Conservation (phyloP, 495 filamentous ascomycete genomes). For the Aspergillus kassunensis region DNA sequence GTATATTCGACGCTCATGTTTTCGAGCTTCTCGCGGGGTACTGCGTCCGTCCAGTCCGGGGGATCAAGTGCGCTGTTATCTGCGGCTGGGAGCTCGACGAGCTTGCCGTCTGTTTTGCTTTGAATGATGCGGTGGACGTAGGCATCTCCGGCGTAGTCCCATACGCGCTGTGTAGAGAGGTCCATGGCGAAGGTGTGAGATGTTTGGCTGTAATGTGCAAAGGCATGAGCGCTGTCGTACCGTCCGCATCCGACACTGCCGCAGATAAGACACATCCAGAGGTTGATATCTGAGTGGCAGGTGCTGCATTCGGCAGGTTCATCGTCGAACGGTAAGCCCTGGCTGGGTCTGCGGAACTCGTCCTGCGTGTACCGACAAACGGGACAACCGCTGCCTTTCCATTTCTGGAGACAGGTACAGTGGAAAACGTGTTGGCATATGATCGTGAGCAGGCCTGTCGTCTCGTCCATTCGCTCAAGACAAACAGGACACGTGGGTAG, state of each 20-base stretch:
- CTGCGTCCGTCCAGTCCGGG: slow-evolving; percentile 58
- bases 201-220: slow-evolving; percentile 86
- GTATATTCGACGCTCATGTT: slow-evolving; percentile 91
- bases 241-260: slow-evolving; percentile 90
- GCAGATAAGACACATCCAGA: slow-evolving; percentile 95
- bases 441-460: slow-evolving; percentile 88
- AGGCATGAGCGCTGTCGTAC: slow-evolving; percentile 91
- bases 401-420: slow-evolving; percentile 93
- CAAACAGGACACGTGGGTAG: slow-evolving; percentile 96
- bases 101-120: slow-evolving; percentile 81
- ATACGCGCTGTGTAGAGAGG: slow-evolving; percentile 86
- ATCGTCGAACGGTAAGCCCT: slow-evolving; percentile 27
- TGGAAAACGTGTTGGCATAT: slow-evolving; percentile 98
- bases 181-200: slow-evolving; percentile 90
- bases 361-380: slow-evolving; percentile 87
- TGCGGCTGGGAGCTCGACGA: slow-evolving; percentile 72
- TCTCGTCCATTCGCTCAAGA: slow-evolving; percentile 97
- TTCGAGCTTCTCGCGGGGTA: slow-evolving; percentile 87
- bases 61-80: slow-evolving; percentile 42
- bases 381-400: slow-evolving; percentile 89
- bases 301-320: slow-evolving; percentile 59
- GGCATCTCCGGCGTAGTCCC: slow-evolving; percentile 93
- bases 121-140: slow-evolving; percentile 96
- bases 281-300: slow-evolving; percentile 72
- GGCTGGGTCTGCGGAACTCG: slow-evolving; percentile 35